Evolutionary conservation across 805 yeast species (phyloP).

Genomic region (Cyberlindnera bimundalis): DNA sequence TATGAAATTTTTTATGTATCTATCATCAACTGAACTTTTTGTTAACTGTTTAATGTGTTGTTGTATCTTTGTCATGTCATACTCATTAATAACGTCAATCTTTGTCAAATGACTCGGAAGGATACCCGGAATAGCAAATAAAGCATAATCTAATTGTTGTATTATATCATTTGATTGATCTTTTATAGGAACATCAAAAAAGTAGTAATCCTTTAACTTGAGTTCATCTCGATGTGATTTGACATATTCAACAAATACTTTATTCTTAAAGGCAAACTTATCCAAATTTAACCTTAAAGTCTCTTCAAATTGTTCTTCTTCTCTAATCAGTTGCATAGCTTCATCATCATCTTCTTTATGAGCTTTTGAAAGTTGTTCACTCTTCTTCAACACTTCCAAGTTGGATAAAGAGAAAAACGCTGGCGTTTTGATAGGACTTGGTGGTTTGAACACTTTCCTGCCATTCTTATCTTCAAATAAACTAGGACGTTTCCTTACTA

Average conservation of each 20-base stretch:
- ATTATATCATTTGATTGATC: not conserved
- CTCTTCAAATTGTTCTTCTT: conserved; percentile 12
- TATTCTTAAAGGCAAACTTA: conserved; percentile 5
- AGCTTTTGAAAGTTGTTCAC: conserved; percentile 5
- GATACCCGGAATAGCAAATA: conserved; percentile 4
- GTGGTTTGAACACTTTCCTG: not conserved
- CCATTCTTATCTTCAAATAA: conserved; percentile 9
- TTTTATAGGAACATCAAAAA: not conserved
- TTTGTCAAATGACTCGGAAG: not conserved
- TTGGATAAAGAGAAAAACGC: not conserved
- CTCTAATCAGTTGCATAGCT: conserved; percentile 5
- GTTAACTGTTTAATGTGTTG: not conserved
- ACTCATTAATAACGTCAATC: conserved; percentile 5
- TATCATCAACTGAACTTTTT: not conserved
- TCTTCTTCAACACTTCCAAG: conserved; percentile 6
- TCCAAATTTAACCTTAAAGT: conserved; percentile 7
- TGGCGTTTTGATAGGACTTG: conserved; percentile 2
- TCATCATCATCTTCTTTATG: conserved; percentile 12
- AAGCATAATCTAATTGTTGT: not conserved
- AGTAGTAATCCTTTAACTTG: conserved; percentile 11
- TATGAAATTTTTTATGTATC: not conserved
- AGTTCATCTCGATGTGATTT: conserved; percentile 2
- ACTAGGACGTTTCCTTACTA: conserved; percentile 1
- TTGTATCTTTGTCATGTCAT: not conserved
- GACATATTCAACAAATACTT: conserved; percentile 6